Evolutionary conservation across 305 asterid genomes (phyloP).

Genomic region (Coffea humblotiana): DNA sequence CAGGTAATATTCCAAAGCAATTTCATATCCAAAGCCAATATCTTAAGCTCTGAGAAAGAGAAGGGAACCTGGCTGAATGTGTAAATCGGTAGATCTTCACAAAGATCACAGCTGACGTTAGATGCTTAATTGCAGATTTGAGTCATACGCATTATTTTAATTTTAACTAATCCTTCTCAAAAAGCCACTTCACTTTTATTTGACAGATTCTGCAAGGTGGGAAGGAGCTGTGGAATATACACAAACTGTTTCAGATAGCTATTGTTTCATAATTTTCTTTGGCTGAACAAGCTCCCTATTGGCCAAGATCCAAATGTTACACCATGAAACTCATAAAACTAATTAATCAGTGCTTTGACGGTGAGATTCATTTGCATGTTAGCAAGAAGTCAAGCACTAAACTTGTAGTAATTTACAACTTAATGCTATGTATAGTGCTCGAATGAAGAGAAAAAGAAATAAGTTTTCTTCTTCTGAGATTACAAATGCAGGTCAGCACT

Average conservation of each 20-base stretch:
- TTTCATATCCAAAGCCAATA: too few relatives aligned
- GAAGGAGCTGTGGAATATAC: background rate
- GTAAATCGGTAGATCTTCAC: too few relatives aligned
- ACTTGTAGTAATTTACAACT: background rate
- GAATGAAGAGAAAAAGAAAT: background rate
- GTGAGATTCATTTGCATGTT: background rate
- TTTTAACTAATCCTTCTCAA: too few relatives aligned
- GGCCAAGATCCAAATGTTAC: background rate
- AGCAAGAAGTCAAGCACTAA: background rate
- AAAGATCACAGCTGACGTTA: too few relatives aligned
- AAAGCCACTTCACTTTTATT: too few relatives aligned
- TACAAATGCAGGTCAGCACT: background rate
- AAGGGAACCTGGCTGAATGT: too few relatives aligned
- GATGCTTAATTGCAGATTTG: too few relatives aligned
- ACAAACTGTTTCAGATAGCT: background rate
- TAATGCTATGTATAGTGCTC: background rate
- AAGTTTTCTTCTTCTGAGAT: background rate
- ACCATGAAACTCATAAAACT: background rate
- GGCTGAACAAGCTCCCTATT: background rate
- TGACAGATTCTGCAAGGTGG: background rate
- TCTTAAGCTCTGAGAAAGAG: too few relatives aligned
- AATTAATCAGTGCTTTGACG: background rate
- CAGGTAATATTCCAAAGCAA: too few relatives aligned
- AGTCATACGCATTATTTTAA: too few relatives aligned
- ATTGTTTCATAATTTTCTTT: too few relatives aligned